Evolutionary conservation across 257 asterid species (phyloP).

Genomic region (Avicennia marina): DNA sequence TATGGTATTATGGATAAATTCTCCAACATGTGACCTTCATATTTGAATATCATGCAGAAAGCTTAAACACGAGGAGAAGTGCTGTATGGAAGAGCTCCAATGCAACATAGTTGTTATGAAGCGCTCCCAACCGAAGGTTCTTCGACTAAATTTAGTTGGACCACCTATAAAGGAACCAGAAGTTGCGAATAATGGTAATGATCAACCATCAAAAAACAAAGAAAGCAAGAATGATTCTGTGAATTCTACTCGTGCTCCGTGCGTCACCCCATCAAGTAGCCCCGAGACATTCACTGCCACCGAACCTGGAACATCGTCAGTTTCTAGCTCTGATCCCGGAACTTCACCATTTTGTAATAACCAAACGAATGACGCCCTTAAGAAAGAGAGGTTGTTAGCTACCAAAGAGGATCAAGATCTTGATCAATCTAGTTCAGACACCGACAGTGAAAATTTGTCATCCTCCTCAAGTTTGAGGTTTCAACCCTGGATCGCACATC

Average conservation of each 20-base stretch:
- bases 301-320: slow-evolving; percentile 87
- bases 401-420: slow-evolving; percentile 37
- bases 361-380: slow-evolving; percentile 39
- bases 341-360: slow-evolving; percentile 72
- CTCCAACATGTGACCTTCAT: no score
- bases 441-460: slow-evolving; percentile 66
- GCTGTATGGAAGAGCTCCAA: slow-evolving; percentile 92
- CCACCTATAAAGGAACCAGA: slow-evolving; percentile 56
- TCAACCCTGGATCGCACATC: slow-evolving; percentile 86
- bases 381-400: slow-evolving; percentile 44
- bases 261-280: slow-evolving; percentile 91
- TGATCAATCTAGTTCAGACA: slow-evolving; percentile 71
- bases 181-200: slow-evolving; percentile 21
- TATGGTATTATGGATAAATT: no score
- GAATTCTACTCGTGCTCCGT: slow-evolving; percentile 61
- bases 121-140: slow-evolving; percentile 86
- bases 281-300: slow-evolving; percentile 94
- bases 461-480: slow-evolving; percentile 80
- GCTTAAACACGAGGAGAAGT: slow-evolving; percentile 76
- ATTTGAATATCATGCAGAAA: slow-evolving; percentile 46
- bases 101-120: slow-evolving; percentile 96
- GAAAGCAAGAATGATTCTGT: slow-evolving; percentile 30
- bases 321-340: slow-evolving; percentile 94
- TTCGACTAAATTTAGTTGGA: slow-evolving; percentile 82
- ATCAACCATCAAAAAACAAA: slow-evolving; percentile 30